Percentiles rank a stretch among this genome's conserved stretches.
Evolutionary conservation across 1,284 basidiomycete species (phyloP).

Genomic region (Puccinia coronata): DNA sequence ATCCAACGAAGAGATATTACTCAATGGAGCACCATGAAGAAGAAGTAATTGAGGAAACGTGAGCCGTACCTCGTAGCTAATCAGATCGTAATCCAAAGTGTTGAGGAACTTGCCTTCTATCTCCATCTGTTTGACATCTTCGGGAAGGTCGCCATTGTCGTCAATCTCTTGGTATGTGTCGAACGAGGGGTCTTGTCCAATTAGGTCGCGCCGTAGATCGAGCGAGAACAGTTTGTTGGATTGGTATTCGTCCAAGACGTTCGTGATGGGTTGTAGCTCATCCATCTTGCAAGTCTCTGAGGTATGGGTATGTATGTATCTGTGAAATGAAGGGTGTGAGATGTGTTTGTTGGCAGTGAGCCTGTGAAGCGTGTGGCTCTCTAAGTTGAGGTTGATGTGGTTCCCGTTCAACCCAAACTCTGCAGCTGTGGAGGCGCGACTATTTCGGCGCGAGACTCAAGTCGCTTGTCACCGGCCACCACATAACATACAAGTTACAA

Average conservation of each 20-base stretch:
- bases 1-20: not conserved
- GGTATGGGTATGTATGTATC: too few species aligned
- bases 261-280: constrained; percentile 17
- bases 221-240: constrained; percentile 21
- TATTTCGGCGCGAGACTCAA: too few species aligned
- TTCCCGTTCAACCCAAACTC: too few species aligned
- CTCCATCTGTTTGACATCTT: constrained; percentile 31
- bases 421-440: too few species aligned
- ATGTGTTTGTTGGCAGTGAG: too few species aligned
- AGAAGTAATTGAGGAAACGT: too few species aligned
- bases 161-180: constrained; percentile 16
- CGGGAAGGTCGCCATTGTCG: constrained; percentile 13
- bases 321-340: too few species aligned
- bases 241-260: constrained; percentile 36
- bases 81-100: constrained; percentile 25
- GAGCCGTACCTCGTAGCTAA: constrained; percentile 29
- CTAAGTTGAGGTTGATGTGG: too few species aligned
- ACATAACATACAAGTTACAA: too few species aligned
- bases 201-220: constrained; percentile 23
- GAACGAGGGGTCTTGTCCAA: constrained; percentile 37
- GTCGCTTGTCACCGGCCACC: too few species aligned
- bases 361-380: too few species aligned
- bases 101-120: constrained; percentile 19
- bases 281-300: too few species aligned
- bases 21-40: not conserved